Evolutionary conservation across 2,329 filamentous ascomycete genomes (phyloP), one percentile per base, ranked within the genome.

Genomic region (Penicillium sp.): DNA sequence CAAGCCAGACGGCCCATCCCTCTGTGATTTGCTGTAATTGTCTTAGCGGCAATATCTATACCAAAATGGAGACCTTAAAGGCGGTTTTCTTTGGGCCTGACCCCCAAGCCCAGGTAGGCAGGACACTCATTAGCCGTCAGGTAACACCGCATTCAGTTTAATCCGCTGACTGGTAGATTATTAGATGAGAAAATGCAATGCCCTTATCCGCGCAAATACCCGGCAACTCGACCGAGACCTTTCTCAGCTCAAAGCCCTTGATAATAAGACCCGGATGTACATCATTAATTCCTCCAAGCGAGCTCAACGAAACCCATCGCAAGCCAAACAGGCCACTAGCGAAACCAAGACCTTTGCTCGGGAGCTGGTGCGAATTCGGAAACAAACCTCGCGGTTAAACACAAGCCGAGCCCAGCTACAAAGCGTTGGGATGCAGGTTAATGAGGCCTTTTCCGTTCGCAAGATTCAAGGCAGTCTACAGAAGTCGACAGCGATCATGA

Each of bases 161-260:
- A 46, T 25, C 41, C 14, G 53, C 60, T 62, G 20, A 68, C 55
- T 51, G 7, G 18, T 42, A 47, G 53, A 47, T 35, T 18, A 47
- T 40, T 67, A 99, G 93, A 88, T 94, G 77, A 88, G 92, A 61
- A 97, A 97, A 87, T 97, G 93, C 77, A 96, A 97, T 75, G 81
- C 85, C 58, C 85, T 97, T 59, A 89, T 99, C 67, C 90, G 93
- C 58, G 80, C 86, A 71, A 97, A 97, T 76, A 89, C 91, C 59
- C 92, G 94, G 70, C 93, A 96, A 72, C 85, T 99, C 67, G 94
- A 99, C 74, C 92, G 94, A 71, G 92, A 97, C 76, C 93, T 99
- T 71, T 77, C 82, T 51, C 81, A 86, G 62, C 84, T 94, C 62
- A 92, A 90, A 74, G 79, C 84, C 54, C 87, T 90, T 63, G 93